Conservation (phyloP, 2,329 filamentous ascomycete genomes). For the Ceratocystis ficicola region DNA sequence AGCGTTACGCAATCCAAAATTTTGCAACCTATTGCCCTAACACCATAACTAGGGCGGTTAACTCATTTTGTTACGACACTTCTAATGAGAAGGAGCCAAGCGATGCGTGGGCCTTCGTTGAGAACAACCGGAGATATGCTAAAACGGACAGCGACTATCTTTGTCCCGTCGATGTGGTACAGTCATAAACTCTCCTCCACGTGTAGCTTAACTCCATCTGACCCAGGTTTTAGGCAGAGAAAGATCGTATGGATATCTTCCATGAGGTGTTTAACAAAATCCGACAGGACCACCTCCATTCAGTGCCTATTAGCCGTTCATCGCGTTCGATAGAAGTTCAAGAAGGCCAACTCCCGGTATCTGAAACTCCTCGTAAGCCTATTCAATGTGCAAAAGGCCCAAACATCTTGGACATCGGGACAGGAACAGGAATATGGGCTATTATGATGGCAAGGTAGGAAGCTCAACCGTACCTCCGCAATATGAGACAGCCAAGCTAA, state of each 20-base stretch:
- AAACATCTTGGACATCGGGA: slow-evolving; percentile 56
- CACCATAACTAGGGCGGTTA: neutral
- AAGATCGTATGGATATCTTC: slow-evolving; percentile 68
- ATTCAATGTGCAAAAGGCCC: slow-evolving; percentile 22
- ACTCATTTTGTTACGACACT: slow-evolving; percentile 15
- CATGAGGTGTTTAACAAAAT: slow-evolving; percentile 53
- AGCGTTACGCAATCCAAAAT: neutral
- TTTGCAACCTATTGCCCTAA: neutral
- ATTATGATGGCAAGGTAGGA: slow-evolving; percentile 70
- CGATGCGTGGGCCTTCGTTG: slow-evolving; percentile 34
- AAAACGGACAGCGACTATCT: slow-evolving; percentile 59
- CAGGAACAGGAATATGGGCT: slow-evolving; percentile 83
- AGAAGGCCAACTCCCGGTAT: slow-evolving; percentile 2
- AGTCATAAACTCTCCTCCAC: slow-evolving; percentile 23
- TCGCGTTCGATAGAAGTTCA: neutral
- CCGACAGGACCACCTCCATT: slow-evolving; percentile 16
- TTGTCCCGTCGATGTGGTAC: slow-evolving; percentile 65
- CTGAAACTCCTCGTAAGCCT: slow-evolving; percentile 11
- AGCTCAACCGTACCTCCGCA: neutral
- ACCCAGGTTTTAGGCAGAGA: slow-evolving; percentile 44
- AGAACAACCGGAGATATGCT: slow-evolving; percentile 61
- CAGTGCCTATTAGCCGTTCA: slow-evolving; percentile 16
- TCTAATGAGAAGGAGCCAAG: slow-evolving; percentile 8
- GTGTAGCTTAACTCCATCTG: neutral
- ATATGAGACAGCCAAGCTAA: neutral